Base-by-base conservation (phyloP, 2,329 filamentous ascomycete species). In the Ceratocystis huliohia region DNA sequence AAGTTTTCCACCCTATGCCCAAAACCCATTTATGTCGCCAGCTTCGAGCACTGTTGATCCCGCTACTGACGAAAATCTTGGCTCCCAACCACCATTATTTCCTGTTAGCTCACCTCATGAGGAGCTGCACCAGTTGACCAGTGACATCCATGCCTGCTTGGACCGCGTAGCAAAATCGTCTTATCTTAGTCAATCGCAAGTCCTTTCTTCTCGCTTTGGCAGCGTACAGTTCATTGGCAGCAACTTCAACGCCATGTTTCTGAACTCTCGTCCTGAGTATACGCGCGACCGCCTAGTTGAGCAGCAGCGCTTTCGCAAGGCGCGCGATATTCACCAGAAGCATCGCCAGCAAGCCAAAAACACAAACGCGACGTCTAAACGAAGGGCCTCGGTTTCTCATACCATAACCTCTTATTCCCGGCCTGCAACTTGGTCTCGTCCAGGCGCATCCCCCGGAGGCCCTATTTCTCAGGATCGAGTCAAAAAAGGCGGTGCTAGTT, bases 41-140 rank as follows among this genome's bases (percentile, higher is more conserved):
- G 66, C 66, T 15, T 67, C 66, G n/a, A 65, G 63, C 61, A 53
- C 64, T 4, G 44, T 65, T 30, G 66, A 67, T 53, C 20, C n/a
- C 37, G 25, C 50, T 30, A 45, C 17, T n/a, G 66, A 67, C 50
- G 62, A 64, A n/a, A 44, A 48, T n/a, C 33, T 17, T 10, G 50
- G n/a, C 25, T 20, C 45, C 2, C 53, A 56, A 30, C 17, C 62
- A 10, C 41, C 66, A 15, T 28, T 67, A 17, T 67, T 67, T 41
- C 10, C 44, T 17, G 28, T 48, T 45, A 48, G 28, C 37, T 3
- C 33, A 10, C 37, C 28, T 33, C 61, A 30, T 7, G 46, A 50
- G 61, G 44, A 50, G 20, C 61, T 46, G 48, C 41, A 45, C 44
- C 48, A 59, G 44, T 28, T 50, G 30, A 20, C 46, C 25, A 50